Evolutionary conservation across 2,329 filamentous ascomycete species (phyloP).

Genomic region (Aspergillus quadricinctus): DNA sequence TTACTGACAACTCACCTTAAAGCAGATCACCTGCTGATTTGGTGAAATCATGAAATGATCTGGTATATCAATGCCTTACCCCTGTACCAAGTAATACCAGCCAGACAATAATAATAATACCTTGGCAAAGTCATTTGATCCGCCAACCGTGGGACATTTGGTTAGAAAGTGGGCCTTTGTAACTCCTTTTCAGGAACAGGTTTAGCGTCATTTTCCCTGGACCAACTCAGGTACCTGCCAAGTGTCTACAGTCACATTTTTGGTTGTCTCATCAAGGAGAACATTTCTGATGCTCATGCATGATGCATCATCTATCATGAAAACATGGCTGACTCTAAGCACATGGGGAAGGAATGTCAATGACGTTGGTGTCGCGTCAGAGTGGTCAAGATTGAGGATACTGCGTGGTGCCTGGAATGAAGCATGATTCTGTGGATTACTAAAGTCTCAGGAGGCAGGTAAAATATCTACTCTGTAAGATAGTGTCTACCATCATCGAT

Average conservation of each 20-base stretch:
- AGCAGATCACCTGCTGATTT: too few species aligned
- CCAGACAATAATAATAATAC: too few species aligned
- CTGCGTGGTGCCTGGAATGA: background rate
- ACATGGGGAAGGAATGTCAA: background rate
- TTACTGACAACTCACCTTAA: background rate
- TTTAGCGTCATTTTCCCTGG: constrained; percentile 15
- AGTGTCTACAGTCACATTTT: background rate
- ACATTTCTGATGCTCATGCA: background rate
- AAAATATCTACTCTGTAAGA: background rate
- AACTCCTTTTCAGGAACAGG: constrained; percentile 28
- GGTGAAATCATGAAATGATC: background rate
- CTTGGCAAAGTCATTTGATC: background rate
- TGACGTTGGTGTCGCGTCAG: background rate
- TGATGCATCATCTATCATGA: background rate
- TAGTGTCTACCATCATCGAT: background rate
- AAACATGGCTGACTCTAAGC: background rate
- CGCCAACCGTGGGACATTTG: background rate
- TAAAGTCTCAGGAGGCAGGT: background rate
- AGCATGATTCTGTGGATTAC: background rate
- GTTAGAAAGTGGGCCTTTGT: constrained; percentile 10
- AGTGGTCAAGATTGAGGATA: background rate
- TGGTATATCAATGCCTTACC: background rate
- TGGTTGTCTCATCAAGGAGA: background rate
- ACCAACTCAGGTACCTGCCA: background rate
- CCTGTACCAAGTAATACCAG: background rate